phyloP scores from a whole-genome alignment of 306 rosid species.

The Amphicarpaea edgeworthii region DNA sequence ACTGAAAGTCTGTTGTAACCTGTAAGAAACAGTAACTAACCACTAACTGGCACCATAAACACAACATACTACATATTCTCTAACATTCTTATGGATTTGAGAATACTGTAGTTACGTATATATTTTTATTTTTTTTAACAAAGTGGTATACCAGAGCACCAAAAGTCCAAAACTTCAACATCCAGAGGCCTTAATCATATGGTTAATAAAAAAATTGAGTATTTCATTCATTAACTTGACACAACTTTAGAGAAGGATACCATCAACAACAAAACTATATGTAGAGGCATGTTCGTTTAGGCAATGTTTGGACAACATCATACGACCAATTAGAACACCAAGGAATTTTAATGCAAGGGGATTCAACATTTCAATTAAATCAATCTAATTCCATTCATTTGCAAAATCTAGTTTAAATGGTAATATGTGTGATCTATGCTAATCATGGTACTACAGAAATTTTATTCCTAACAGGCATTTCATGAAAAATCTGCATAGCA shows the following conservation, averaged over 20 bases:
- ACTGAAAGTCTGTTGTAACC: conserved; percentile 12
- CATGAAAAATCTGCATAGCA: neutral
- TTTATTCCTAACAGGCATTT: neutral
- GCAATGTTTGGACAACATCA: neutral
- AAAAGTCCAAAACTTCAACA: conserved; percentile 28
- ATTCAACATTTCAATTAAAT: neutral
- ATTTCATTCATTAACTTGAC: neutral
- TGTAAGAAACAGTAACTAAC: no score
- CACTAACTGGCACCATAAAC: neutral
- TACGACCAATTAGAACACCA: neutral
- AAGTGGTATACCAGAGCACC: neutral
- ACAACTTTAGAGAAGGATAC: neutral
- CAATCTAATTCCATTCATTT: neutral
- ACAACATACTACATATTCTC: neutral
- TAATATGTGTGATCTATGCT: conserved; percentile 2
- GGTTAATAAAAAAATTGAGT: neutral
- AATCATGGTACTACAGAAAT: neutral
- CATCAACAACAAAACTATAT: neutral
- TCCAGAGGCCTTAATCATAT: neutral
- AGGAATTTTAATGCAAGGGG: neutral
- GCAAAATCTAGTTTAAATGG: neutral
- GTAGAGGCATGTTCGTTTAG: neutral
- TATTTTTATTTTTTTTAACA: neutral
- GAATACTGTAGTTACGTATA: neutral
- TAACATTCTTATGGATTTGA: neutral